Evolutionary conservation across 2,329 filamentous ascomycete genomes (phyloP).

Genomic region (Ceratocystis destructans): DNA sequence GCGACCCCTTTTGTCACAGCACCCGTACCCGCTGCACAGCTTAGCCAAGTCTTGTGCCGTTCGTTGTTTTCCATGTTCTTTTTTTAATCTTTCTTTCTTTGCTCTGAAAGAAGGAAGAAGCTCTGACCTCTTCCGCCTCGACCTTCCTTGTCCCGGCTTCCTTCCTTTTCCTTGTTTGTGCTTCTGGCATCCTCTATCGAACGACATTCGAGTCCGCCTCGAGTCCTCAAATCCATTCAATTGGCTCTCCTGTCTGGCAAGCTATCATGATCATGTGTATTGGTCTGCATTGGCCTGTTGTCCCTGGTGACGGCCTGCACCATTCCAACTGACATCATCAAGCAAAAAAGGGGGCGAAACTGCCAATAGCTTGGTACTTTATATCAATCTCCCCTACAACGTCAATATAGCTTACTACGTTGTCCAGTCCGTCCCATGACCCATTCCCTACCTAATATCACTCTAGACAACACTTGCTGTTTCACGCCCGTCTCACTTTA

Average conservation of each 20-base stretch:
- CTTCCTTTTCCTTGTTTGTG: not conserved
- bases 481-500: slow-evolving; percentile 13
- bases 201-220: not conserved
- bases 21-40: not conserved
- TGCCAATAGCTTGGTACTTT: not conserved
- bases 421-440: no score
- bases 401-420: no score
- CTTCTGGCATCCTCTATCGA: not conserved
- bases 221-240: not conserved
- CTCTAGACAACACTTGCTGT: slow-evolving; percentile 4
- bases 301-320: not conserved
- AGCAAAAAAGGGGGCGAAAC: not conserved
- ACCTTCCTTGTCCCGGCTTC: not conserved
- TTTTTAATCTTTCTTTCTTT: not conserved
- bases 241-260: not conserved
- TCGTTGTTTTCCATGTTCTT: not conserved
- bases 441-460: no score
- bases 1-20: no score
- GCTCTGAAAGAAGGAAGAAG: not conserved
- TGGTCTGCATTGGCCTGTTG: not conserved
- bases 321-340: not conserved
- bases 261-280: not conserved
- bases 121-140: not conserved
- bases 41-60: not conserved
- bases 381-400: not conserved